Evolutionary conservation across 1,139 yeast species (phyloP).

Genomic region (Hanseniaspora gamundiae): DNA sequence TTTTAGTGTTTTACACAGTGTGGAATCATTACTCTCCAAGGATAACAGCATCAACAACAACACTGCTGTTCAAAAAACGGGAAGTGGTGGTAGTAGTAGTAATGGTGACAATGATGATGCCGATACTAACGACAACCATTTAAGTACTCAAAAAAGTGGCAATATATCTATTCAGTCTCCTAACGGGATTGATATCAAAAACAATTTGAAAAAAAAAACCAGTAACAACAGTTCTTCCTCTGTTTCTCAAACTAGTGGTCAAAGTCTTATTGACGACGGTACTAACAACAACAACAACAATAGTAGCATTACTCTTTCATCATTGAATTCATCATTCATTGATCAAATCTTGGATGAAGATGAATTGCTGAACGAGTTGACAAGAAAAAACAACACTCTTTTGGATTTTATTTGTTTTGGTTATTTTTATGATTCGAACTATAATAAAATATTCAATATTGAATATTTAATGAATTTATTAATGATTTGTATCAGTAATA

Average conservation of each 20-base stretch:
- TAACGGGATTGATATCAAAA: too few species aligned
- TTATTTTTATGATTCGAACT: constrained; percentile 20
- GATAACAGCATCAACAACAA: constrained; percentile 1
- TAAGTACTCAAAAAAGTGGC: constrained; percentile 8
- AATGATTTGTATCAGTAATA: constrained; percentile 14
- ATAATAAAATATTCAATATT: constrained; percentile 31
- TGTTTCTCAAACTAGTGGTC: neutral
- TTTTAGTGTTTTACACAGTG: constrained; percentile 20
- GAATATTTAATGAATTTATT: constrained; percentile 20
- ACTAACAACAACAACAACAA: constrained; percentile 21
- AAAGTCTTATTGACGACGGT: neutral
- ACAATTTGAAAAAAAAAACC: too few species aligned
- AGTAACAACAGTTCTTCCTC: neutral
- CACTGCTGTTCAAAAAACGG: constrained; percentile 1
- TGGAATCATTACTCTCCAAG: constrained; percentile 3
- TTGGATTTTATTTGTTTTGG: constrained; percentile 40
- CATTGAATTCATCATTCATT: constrained; percentile 47
- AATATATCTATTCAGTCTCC: constrained; percentile 1
- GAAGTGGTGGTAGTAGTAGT: constrained; percentile 2
- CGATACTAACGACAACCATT: constrained; percentile 10
- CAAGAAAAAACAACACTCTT: constrained; percentile 31
- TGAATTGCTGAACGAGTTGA: constrained; percentile 39
- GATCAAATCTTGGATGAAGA: constrained; percentile 59
- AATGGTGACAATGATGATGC: constrained; percentile 18
- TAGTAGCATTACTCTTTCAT: constrained; percentile 10